Evolutionary conservation across 768 basidiomycete species (phyloP).

Genomic region (Trametes coccinea): DNA sequence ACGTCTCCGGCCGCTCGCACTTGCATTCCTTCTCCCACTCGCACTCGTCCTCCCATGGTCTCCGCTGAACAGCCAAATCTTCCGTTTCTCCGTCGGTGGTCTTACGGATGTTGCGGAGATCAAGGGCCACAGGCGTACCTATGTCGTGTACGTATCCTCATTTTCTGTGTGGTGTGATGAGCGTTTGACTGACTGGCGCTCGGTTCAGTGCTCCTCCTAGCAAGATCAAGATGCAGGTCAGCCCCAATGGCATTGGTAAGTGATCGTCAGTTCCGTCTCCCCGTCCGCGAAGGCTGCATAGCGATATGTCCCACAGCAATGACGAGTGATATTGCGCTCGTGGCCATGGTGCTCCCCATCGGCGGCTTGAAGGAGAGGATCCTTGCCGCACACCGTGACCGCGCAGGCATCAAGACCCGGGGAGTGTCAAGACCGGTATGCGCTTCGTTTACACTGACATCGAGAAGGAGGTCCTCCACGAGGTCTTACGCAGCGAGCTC

Average conservation of each 20-base stretch:
- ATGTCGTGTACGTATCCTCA: slow-evolving; percentile 63
- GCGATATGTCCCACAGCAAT: slow-evolving; percentile 82
- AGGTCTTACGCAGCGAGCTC: slow-evolving; percentile 73
- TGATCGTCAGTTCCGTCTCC: slow-evolving; percentile 48
- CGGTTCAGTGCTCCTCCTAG: slow-evolving; percentile 76
- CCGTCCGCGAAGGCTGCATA: slow-evolving; percentile 87
- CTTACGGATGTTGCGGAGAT: slow-evolving; percentile 98
- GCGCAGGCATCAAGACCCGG: slow-evolving; percentile 96
- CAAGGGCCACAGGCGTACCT: slow-evolving; percentile 97
- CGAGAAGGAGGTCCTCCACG: slow-evolving; percentile 84
- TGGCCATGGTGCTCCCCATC: slow-evolving; percentile 94
- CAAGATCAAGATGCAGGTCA: slow-evolving; percentile 58
- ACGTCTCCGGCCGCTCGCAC: slow-evolving; percentile 7
- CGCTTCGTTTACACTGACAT: slow-evolving; percentile 95
- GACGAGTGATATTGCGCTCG: slow-evolving; percentile 97
- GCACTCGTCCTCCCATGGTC: slow-evolving; percentile 14
- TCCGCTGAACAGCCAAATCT: slow-evolving; percentile 85
- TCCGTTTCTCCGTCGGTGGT: slow-evolving; percentile 95
- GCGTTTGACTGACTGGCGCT: too few species aligned
- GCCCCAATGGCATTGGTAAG: too few species aligned
- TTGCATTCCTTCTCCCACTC: slow-evolving; percentile 21
- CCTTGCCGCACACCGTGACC: slow-evolving; percentile 77
- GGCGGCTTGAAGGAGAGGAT: slow-evolving; percentile 97
- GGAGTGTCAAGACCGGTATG: slow-evolving; percentile 93
- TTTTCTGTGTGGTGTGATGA: too few species aligned